A percentile compares a stretch with the other conserved stretches of the same genome.
phyloP scores from a whole-genome alignment of 805 yeast species.

The Saturnispora besseyi region DNA sequence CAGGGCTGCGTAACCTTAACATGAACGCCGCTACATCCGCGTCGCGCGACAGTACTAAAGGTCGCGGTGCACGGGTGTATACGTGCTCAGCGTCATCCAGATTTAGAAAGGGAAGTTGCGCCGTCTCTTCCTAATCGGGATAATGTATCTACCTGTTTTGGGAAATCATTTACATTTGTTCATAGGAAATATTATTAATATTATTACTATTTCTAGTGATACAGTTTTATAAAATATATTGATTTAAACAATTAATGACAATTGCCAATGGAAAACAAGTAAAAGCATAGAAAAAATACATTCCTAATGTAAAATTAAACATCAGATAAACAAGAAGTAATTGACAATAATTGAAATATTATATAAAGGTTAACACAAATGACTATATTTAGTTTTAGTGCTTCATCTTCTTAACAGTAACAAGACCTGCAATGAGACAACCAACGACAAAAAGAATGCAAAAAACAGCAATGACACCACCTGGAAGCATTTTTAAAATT shows the following conservation, averaged over 20 bases:
- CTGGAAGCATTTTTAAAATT: conserved; percentile 41
- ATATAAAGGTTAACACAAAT: neutral
- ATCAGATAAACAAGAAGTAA: too few relatives aligned
- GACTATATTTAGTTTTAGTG: conserved; percentile 18
- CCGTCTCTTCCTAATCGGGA: neutral
- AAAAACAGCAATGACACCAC: conserved; percentile 59
- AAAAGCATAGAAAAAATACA: too few relatives aligned
- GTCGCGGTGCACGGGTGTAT: neutral
- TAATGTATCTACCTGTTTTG: too few relatives aligned
- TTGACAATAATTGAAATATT: too few relatives aligned
- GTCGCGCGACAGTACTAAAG: neutral
- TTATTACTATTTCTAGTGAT: too few relatives aligned
- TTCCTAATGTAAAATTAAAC: too few relatives aligned
- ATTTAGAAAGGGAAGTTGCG: neutral
- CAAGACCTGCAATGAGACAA: conserved; percentile 24
- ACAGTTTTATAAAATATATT: too few relatives aligned
- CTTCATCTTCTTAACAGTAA: conserved; percentile 27
- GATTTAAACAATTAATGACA: too few relatives aligned
- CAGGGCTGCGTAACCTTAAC: conserved; percentile 6
- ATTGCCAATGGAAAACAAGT: too few relatives aligned
- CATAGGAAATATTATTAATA: too few relatives aligned
- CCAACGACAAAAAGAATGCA: conserved; percentile 41
- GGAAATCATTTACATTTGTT: too few relatives aligned
- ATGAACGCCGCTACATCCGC: neutral
- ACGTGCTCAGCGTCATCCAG: neutral